Percentiles rank a stretch among this genome's conserved stretches.
Conservation (phyloP, 768 basidiomycete species). For the Amanita muscaria region DNA sequence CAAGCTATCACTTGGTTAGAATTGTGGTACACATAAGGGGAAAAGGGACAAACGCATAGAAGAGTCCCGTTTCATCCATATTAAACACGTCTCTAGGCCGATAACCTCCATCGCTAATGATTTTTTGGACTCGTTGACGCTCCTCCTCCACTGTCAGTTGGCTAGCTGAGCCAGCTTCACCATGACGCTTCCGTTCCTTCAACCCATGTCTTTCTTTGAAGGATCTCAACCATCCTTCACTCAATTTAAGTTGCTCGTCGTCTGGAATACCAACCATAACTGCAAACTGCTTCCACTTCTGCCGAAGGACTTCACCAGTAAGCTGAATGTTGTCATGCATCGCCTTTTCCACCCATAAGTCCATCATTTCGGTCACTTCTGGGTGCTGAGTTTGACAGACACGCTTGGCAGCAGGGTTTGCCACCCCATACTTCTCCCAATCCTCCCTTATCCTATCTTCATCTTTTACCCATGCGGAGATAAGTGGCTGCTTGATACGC, state of each 20-base stretch:
- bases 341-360: slow-evolving; percentile 28
- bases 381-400: slow-evolving; percentile 22
- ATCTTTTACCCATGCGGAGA: slow-evolving; percentile 26
- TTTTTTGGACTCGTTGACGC: slow-evolving; percentile 14
- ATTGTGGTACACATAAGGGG: neutral
- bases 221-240: slow-evolving; percentile 24
- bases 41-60: slow-evolving; percentile 21
- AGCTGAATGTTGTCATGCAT: slow-evolving; percentile 22
- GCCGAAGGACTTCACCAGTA: slow-evolving; percentile 25
- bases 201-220: slow-evolving; percentile 21
- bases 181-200: slow-evolving; percentile 21
- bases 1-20: slow-evolving; percentile 15
- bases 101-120: slow-evolving; percentile 22
- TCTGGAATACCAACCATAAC: slow-evolving; percentile 21
- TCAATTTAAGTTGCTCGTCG: slow-evolving; percentile 24
- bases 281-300: slow-evolving; percentile 28
- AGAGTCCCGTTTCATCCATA: slow-evolving; percentile 27
- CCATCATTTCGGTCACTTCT: slow-evolving; percentile 25
- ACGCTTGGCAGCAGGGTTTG: slow-evolving; percentile 14
- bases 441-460: slow-evolving; percentile 17
- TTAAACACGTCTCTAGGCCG: slow-evolving; percentile 25
- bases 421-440: slow-evolving; percentile 7
- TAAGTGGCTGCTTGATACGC: slow-evolving; percentile 22
- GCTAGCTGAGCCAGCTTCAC: slow-evolving; percentile 25
- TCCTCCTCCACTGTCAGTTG: slow-evolving; percentile 18